Percentiles rank a stretch among this genome's conserved stretches.
Evolutionary conservation across 1,284 basidiomycete genomes (phyloP).

Genomic region (Tilletia walkeri): DNA sequence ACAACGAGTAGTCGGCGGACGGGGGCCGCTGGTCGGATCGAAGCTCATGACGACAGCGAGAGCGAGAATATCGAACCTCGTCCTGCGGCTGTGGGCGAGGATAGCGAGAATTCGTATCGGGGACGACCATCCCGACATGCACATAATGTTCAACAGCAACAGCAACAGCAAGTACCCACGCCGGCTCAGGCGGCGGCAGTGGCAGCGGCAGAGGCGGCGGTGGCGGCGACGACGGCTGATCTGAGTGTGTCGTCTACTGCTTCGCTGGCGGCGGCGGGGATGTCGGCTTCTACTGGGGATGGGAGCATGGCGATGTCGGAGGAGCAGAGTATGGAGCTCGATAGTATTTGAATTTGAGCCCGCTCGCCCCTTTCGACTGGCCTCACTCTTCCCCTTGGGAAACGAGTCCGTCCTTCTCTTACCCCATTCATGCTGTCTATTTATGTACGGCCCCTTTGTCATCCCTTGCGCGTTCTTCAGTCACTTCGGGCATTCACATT

Average conservation of each 20-base stretch:
- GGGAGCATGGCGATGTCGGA: constrained; percentile 12
- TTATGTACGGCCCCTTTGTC: no score
- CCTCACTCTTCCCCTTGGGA: no score
- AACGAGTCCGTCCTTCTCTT: no score
- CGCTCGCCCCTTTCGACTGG: no score
- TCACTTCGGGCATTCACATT: no score
- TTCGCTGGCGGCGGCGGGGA: background rate
- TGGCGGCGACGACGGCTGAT: background rate
- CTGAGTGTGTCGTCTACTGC: background rate
- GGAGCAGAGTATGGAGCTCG: constrained; percentile 16
- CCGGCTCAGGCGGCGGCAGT: background rate
- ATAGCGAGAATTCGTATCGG: background rate
- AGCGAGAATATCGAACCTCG: constrained; percentile 12
- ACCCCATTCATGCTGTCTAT: no score
- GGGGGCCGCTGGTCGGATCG: no score
- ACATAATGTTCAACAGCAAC: background rate
- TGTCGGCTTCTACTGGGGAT: background rate
- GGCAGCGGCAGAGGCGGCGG: no score
- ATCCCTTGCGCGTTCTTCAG: no score
- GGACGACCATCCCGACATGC: background rate
- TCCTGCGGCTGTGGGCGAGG: background rate
- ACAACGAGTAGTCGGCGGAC: no score
- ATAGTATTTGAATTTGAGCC: background rate
- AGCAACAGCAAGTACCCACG: background rate
- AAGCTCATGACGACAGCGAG: background rate